Evolutionary conservation across 2,329 filamentous ascomycete species (phyloP), one percentile per base, ranked within the genome.

Genomic region (Fusarium pseudoanthophilum): DNA sequence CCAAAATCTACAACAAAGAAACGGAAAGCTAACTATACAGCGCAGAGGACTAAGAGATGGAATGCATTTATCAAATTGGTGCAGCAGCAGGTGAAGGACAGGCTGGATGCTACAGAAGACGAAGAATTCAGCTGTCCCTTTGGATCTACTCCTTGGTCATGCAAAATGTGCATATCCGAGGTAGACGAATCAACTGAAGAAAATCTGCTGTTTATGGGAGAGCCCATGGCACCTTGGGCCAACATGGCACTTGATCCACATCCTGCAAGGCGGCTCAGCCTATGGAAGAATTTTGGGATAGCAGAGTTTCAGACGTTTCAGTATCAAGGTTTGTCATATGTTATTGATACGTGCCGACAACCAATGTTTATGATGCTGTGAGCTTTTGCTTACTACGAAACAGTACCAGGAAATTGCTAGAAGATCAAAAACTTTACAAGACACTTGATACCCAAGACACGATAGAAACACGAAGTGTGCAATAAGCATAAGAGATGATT

Each of bases 361-460:
- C 68, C 71, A 2, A 73, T 72, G 59, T 74, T 73, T 18, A 74
- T 74, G 63, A 52, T 73, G 18, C 11, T 74, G 14, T 66, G 30
- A 68, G 18, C 18, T 36, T 30, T 24, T 13, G 21, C 26, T 26
- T 24, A 10, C 37, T 30, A 14, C 15, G 30, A 30, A 7, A 32
- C 16, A 24, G 20, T 14, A 24, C 7, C 26, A 43, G 37, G 6
- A 24, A 20, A 18, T 10, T 7, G 14, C 18, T 13, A 20, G 11
- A 30, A 18, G 21, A 43, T 20, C 36, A 43, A 24, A n/a, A n/a
- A 2, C 9, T 32, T 43, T 32, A 43, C 28, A 28, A 32, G 21
- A 20, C 11, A 56, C 16, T 43, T 32, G 11, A 15, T 2, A 10
- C 24, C 3, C 0, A 11, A 13, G 18, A 16, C 4, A n/a, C 11